Percentiles rank a stretch among this genome's conserved stretches.
phyloP scores from a whole-genome alignment of 768 basidiomycete genomes.

The Suillus cothurnatus region DNA sequence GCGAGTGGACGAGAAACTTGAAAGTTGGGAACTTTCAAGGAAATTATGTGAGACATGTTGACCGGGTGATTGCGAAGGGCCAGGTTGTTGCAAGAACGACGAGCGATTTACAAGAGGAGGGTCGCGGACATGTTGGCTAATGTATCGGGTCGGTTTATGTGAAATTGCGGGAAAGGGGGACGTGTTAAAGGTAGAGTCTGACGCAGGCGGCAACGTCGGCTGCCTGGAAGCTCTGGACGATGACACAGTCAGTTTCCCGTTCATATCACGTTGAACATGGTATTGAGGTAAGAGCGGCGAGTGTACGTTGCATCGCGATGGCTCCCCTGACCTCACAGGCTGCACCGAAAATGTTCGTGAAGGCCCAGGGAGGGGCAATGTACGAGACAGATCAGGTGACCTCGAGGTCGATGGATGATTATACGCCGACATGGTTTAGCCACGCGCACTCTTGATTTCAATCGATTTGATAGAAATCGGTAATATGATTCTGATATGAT shows the following conservation, averaged over 20 bases:
- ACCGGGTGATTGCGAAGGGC: constrained; percentile 42
- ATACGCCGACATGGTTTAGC: constrained; percentile 16
- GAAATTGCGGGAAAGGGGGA: constrained; percentile 50
- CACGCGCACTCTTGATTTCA: constrained; percentile 25
- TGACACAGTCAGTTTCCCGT: constrained; percentile 47
- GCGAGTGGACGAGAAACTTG: constrained; percentile 49
- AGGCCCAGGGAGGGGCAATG: constrained; percentile 24
- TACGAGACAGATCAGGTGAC: constrained; percentile 38
- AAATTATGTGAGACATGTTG: constrained; percentile 38
- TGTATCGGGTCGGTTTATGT: constrained; percentile 39
- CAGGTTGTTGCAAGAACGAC: constrained; percentile 41
- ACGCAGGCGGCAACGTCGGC: constrained; percentile 50
- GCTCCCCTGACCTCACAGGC: constrained; percentile 20
- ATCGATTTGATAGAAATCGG: constrained; percentile 33
- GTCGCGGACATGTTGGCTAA: constrained; percentile 48
- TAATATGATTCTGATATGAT: constrained; percentile 12
- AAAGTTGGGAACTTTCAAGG: constrained; percentile 58
- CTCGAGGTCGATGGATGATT: constrained; percentile 22
- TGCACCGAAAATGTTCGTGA: constrained; percentile 35
- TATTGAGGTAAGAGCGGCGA: constrained; percentile 24
- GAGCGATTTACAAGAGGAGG: constrained; percentile 44
- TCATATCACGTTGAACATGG: constrained; percentile 33
- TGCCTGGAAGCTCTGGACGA: constrained; percentile 57
- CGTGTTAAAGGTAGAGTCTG: constrained; percentile 26
- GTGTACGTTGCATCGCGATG: constrained; percentile 24